Percentiles rank a stretch among this genome's conserved stretches.
phyloP scores from a whole-genome alignment of 2,329 filamentous ascomycete species.

The Penicillium sp. region DNA sequence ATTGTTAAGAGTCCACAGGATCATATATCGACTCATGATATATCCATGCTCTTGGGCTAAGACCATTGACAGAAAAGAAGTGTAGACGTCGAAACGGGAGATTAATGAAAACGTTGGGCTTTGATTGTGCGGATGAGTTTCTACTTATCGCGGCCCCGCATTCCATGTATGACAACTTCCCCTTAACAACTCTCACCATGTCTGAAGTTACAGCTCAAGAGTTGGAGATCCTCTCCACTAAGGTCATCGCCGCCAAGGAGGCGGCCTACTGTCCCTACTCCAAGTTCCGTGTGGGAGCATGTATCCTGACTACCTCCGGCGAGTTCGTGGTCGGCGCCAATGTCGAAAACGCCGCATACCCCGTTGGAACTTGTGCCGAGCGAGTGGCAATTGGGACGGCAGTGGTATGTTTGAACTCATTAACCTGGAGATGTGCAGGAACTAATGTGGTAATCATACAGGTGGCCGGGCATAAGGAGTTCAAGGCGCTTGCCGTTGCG shows the following conservation, averaged over 20 bases:
- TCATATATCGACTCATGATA: too few species aligned
- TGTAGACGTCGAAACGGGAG: too few species aligned
- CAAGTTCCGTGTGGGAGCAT: conserved; percentile 84
- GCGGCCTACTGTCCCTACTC: conserved; percentile 89
- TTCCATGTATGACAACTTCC: neutral
- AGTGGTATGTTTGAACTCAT: conserved; percentile 46
- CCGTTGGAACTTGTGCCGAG: conserved; percentile 94
- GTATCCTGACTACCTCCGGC: conserved; percentile 64
- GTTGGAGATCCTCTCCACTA: conserved; percentile 62
- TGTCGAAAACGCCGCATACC: conserved; percentile 90
- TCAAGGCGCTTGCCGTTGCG: conserved; percentile 80
- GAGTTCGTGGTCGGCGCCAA: conserved; percentile 73
- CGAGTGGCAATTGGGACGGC: conserved; percentile 83
- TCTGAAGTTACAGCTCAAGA: conserved; percentile 47
- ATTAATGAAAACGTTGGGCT: too few species aligned
- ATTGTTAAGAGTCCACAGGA: too few species aligned
- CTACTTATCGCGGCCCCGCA: too few species aligned
- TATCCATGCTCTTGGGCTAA: too few species aligned
- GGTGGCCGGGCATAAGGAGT: conserved; percentile 52
- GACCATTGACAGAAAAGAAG: too few species aligned
- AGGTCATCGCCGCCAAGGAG: conserved; percentile 70
- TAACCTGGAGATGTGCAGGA: neutral
- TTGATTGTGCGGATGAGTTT: too few species aligned
- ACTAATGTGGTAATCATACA: conserved; percentile 13
- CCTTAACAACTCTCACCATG: neutral